These are phyloP conservation scores for Aspergillus eucalypticola DNA, from an alignment of 2,329 filamentous ascomycete genomes.

Conservation along the genomic window DNA sequence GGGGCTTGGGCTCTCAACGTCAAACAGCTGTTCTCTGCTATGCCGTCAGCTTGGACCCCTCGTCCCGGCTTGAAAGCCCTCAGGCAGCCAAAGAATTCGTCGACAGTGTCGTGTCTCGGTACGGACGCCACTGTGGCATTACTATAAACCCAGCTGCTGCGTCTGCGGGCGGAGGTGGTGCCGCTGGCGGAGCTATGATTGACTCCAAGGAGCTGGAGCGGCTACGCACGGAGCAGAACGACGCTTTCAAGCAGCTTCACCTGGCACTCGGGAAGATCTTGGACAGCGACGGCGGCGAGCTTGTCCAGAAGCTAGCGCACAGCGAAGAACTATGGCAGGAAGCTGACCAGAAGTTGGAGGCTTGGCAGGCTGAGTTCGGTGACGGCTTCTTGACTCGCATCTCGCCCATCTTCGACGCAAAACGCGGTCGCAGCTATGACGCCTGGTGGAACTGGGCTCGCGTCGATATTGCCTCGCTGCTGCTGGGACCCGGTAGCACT, in stretches of 20 bases:
- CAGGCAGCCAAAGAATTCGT: constrained; percentile 2
- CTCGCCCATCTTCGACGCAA: constrained; percentile 1
- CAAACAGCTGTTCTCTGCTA: constrained; percentile 3
- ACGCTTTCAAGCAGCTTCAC: background rate
- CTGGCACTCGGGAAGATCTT: constrained; percentile 1
- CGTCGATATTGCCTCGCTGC: background rate
- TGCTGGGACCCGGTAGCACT: background rate
- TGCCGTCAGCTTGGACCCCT: background rate
- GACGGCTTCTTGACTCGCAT: constrained; percentile 2
- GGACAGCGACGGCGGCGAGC: background rate
- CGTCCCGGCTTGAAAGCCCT: background rate
- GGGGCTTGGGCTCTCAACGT: background rate
- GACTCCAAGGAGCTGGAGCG: background rate
- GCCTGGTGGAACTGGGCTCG: constrained; percentile 10
- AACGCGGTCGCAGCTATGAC: background rate
- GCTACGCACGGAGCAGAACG: background rate
- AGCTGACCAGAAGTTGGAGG: background rate
- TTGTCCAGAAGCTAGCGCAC: background rate
- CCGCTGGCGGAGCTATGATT: background rate
- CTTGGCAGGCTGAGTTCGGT: background rate
- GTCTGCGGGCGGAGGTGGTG: background rate
- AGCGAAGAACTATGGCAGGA: background rate
- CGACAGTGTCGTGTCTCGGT: background rate
- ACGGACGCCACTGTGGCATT: background rate
- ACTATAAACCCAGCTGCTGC: background rate